Conservation (phyloP, 208 protist species). For the Entamoeba moshkovskii region DNA sequence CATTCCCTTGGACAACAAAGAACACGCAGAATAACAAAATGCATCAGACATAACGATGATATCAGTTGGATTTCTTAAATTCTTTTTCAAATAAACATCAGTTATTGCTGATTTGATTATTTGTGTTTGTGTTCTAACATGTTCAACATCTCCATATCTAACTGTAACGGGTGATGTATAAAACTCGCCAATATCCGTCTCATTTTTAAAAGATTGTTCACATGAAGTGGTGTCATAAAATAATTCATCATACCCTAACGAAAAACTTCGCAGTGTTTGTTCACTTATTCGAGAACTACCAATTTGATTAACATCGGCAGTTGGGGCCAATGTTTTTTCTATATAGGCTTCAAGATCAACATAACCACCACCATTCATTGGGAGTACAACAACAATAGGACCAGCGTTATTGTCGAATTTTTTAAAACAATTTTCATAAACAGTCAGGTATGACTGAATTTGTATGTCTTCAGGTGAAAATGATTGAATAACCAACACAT, state of each 20-base stretch:
- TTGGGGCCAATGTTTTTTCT: not conserved
- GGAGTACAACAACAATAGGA: not conserved
- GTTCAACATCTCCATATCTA: not conserved
- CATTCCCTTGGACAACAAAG: not conserved
- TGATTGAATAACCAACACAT: not conserved
- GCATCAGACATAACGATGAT: not conserved
- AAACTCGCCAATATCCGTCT: not conserved
- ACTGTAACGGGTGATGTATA: not conserved
- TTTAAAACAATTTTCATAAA: not conserved
- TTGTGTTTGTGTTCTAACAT: not conserved
- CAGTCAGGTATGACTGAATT: not conserved
- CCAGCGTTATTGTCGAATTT: not conserved
- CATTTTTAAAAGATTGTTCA: not conserved
- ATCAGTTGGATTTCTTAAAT: not conserved
- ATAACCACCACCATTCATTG: not conserved
- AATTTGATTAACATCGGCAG: not conserved
- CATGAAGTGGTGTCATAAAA: not conserved
- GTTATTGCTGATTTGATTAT: not conserved
- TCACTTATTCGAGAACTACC: not conserved
- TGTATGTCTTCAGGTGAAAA: not conserved
- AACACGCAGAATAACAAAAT: not conserved
- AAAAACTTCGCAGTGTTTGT: not conserved
- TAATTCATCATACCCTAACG: not conserved
- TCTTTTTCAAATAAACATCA: not conserved
- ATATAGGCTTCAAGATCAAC: not conserved